Evolutionary conservation across 129 eudicot genomes (phyloP).

Genomic region (Gnaphalium uliginosum): DNA sequence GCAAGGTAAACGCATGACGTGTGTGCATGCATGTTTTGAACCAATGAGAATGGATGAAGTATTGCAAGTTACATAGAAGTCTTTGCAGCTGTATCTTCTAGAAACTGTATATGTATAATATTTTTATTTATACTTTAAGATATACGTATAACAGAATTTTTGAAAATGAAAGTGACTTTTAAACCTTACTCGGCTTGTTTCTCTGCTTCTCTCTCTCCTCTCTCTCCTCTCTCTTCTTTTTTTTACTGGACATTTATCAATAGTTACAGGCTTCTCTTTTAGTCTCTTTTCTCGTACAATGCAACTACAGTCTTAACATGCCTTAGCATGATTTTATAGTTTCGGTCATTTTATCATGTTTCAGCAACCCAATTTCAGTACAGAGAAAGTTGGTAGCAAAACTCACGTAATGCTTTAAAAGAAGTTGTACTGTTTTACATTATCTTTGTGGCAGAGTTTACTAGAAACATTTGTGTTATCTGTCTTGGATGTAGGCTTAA

Average conservation of each 20-base stretch:
- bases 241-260: conserved; percentile 2
- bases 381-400: conserved; percentile 41
- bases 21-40: neutral
- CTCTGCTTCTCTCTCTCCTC: too few species aligned
- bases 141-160: neutral
- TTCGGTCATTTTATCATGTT: conserved; percentile 26
- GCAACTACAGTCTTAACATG: neutral
- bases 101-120: neutral
- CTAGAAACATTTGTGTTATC: neutral
- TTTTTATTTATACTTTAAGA: neutral
- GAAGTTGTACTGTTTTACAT: conserved; percentile 8
- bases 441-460: conserved; percentile 4
- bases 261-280: neutral
- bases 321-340: neutral
- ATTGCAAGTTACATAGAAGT: neutral
- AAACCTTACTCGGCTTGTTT: too few species aligned
- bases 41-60: neutral
- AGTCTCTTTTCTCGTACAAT: neutral
- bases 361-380: conserved; percentile 63
- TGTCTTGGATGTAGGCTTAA: neutral
- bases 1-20: neutral
- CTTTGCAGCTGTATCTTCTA: too few species aligned
- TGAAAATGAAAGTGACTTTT: conserved; percentile 2
- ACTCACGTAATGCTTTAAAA: conserved; percentile 45
- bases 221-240: too few species aligned